phyloP scores from a whole-genome alignment of 2,329 filamentous ascomycete genomes.

The Xylaria sp. region DNA sequence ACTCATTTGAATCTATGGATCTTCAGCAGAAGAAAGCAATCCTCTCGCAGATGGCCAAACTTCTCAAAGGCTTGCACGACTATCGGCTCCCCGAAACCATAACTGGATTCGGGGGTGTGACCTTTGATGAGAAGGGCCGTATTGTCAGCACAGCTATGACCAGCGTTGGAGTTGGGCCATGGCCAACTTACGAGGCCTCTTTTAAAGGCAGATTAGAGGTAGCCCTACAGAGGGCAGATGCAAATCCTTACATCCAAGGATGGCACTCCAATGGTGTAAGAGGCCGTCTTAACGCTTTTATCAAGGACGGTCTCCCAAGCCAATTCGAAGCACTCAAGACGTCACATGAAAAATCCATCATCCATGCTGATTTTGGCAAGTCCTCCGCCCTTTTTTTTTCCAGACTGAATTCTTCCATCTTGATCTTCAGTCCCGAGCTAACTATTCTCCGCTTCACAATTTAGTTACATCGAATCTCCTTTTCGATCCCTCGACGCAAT shows the following conservation, averaged over 20 bases:
- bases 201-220: constrained; percentile 45
- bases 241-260: constrained; percentile 47
- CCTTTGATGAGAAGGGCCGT: constrained; percentile 47
- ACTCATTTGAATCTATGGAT: constrained; percentile 43
- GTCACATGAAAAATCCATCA: constrained; percentile 42
- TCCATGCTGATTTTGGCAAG: constrained; percentile 50
- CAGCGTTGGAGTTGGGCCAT: constrained; percentile 49
- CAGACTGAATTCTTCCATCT: background rate
- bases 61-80: constrained; percentile 50
- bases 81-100: constrained; percentile 50
- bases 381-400: constrained; percentile 27
- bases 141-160: constrained; percentile 51
- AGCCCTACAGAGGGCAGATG: constrained; percentile 45
- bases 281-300: constrained; percentile 47
- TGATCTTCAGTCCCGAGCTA: constrained; percentile 9
- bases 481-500: constrained; percentile 23
- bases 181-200: constrained; percentile 46
- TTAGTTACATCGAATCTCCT: constrained; percentile 24
- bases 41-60: constrained; percentile 47
- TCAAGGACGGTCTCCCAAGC: constrained; percentile 41
- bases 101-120: constrained; percentile 48
- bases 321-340: constrained; percentile 42
- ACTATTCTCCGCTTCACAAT: constrained; percentile 12
- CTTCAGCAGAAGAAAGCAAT: constrained; percentile 45
- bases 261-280: constrained; percentile 49